Conservation (phyloP, 495 filamentous ascomycete genomes). For the Evernia prunastri region DNA sequence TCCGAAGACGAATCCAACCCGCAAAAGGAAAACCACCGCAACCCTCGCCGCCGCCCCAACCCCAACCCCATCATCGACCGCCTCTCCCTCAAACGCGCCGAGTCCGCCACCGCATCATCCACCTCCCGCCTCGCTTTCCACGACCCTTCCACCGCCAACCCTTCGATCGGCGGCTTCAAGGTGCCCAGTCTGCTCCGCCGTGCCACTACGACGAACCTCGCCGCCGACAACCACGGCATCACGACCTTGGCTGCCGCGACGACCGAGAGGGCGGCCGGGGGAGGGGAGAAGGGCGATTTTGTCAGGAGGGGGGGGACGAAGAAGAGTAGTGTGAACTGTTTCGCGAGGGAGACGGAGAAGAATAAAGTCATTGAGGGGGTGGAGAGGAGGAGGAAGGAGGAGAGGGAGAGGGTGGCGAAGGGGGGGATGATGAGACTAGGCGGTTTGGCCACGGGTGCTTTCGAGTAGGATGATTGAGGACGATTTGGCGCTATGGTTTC, state of each 20-base stretch:
- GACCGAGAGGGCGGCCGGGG: slow-evolving; percentile 34
- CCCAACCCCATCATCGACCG: slow-evolving; percentile 64
- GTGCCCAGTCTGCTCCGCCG: slow-evolving; percentile 74
- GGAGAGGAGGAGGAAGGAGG: slow-evolving; percentile 59
- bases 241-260: slow-evolving; percentile 33
- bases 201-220: slow-evolving; percentile 58
- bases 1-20: slow-evolving; percentile 34
- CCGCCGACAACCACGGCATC: slow-evolving; percentile 35
- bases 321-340: slow-evolving; percentile 75
- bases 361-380: slow-evolving; percentile 50
- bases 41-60: slow-evolving; percentile 38
- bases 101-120: slow-evolving; percentile 48
- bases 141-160: slow-evolving; percentile 32
- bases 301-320: slow-evolving; percentile 52
- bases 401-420: slow-evolving; percentile 54
- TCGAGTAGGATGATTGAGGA: slow-evolving; percentile 13
- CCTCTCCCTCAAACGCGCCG: slow-evolving; percentile 64
- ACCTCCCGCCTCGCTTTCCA: slow-evolving; percentile 54
- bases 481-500: background rate
- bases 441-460: slow-evolving; percentile 14
- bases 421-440: slow-evolving; percentile 35
- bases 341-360: slow-evolving; percentile 66
- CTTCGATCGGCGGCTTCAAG: slow-evolving; percentile 50
- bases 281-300: slow-evolving; percentile 36
- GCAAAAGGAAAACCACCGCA: slow-evolving; percentile 38